These are phyloP conservation scores for Viola odorata DNA, from an alignment of 345 rosid species.

Conservation along the genomic window DNA sequence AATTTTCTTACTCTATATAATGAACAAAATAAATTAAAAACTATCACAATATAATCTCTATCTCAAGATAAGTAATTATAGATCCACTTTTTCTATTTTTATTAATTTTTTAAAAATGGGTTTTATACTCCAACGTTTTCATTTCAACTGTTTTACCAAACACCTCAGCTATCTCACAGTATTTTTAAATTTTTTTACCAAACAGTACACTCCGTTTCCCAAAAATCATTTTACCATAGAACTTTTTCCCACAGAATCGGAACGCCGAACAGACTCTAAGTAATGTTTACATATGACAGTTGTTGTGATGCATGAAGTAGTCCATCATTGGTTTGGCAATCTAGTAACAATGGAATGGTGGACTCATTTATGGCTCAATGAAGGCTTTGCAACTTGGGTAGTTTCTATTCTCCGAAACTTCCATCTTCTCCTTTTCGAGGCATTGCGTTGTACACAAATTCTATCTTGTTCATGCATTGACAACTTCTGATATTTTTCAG, in stretches of 20 bases:
- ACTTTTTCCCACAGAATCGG: too few species aligned
- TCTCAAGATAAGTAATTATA: too few species aligned
- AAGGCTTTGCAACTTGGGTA: constrained; percentile 46
- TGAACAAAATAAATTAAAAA: too few species aligned
- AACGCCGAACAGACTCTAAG: too few species aligned
- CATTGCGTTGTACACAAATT: not conserved
- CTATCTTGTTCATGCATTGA: not conserved
- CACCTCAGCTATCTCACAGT: too few species aligned
- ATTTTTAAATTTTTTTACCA: too few species aligned
- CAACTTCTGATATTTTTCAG: constrained; percentile 15
- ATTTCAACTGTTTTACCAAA: not conserved
- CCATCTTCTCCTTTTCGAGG: not conserved
- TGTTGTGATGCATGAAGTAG: constrained; percentile 40
- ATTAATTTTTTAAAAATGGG: too few species aligned
- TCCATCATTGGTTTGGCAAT: constrained; percentile 53
- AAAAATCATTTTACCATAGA: too few species aligned
- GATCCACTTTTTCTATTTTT: too few species aligned
- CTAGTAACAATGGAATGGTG: constrained; percentile 50
- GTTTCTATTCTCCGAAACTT: not conserved
- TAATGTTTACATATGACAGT: constrained; percentile 20
- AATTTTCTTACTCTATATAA: too few species aligned
- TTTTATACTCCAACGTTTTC: not conserved
- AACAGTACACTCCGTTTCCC: too few species aligned
- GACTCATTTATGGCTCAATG: constrained; percentile 33
- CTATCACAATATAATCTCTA: too few species aligned